Base-by-base conservation (phyloP, 176 grass and related monocot species). In the Pontederia crassipes region DNA sequence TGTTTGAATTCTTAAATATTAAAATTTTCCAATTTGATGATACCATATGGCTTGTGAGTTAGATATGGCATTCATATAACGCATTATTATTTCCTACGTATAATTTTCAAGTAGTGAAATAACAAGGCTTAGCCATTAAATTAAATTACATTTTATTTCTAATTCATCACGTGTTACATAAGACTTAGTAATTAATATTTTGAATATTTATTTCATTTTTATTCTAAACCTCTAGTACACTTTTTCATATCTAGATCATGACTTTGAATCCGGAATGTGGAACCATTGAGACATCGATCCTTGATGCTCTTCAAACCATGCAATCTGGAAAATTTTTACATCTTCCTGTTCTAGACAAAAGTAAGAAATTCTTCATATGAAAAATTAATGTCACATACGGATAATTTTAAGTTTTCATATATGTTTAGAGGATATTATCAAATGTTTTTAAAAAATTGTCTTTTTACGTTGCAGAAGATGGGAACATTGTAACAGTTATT, bases 311-410 rank as follows among this genome's bases (percentile, higher is more conserved):
- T 50, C 65, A 72, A 1, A 95, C 62, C 6, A 89, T 95, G 89
- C 79, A 85, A 17, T 79, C 82, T 66, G 82, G 76, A 63, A 95
- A 89, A 35, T 95, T 95, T 78, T 73, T 95, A 66, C 89, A 89
- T 72, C 85, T 95, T 58, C 85, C 85, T 4, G 73, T 88, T 28
- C 69, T 69, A 66, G 85, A 88, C 17, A 79, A 49, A 83, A 69
- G 80, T 80, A 47, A 69, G n/a, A 15, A 5, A 61, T 7, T 16
- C 7, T 32, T 26, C 26, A 13, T 7, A 61, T 61, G 32, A 40
- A 3, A 40, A 40, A 40, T 1, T 40, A 40, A 40, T 24, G 20
- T 24, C 20, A 24, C 1, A 1, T 24, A 24, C 20, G 20, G 20
- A 24, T 24, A 24, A 24, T 24, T 24, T 24, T 24, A 24, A 24